Evolutionary conservation across 495 filamentous ascomycete species (phyloP).

Genomic region (Neurospora sp.): DNA sequence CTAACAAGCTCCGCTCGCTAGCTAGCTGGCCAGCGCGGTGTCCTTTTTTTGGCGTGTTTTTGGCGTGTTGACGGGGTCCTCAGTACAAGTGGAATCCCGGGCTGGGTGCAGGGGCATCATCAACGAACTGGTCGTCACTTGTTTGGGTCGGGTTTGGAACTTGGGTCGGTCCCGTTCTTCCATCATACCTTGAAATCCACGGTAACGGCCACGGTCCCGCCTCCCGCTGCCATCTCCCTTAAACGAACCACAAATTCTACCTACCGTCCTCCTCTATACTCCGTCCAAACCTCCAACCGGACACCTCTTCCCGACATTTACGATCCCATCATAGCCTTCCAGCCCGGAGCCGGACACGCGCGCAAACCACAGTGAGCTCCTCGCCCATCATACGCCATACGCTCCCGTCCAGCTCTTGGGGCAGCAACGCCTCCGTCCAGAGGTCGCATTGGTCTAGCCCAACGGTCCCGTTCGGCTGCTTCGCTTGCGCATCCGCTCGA

Average conservation of each 20-base stretch:
- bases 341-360: neutral
- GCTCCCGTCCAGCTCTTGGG: neutral
- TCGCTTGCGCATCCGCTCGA: neutral
- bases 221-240: neutral
- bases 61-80: neutral
- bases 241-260: neutral
- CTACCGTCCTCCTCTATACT: neutral
- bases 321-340: neutral
- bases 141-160: neutral
- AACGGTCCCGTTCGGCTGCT: neutral
- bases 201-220: neutral
- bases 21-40: neutral
- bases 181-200: neutral
- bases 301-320: neutral
- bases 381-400: neutral
- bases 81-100: neutral
- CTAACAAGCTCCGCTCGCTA: neutral
- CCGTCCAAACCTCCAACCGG: neutral
- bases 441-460: neutral
- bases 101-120: neutral
- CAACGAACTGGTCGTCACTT: neutral
- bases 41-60: neutral
- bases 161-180: neutral
- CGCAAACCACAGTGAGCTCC: neutral
- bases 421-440: neutral